Conservation (phyloP, 139 green algal genomes). For the Protoeuglena noctilucae region DNA sequence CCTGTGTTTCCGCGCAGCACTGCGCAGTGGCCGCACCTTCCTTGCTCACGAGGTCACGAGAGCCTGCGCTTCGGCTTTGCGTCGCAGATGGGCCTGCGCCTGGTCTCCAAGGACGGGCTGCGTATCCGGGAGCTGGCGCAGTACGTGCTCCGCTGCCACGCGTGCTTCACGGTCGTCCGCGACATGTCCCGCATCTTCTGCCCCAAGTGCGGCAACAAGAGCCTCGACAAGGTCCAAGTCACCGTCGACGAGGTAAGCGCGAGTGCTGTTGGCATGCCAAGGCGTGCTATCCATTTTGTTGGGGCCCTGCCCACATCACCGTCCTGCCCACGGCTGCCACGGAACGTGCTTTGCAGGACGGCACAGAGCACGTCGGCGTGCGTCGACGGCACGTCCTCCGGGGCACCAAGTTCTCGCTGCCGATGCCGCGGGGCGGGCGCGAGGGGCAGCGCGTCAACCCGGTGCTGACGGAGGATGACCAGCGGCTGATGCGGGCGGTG, state of each 20-base stretch:
- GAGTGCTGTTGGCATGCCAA: too few species aligned
- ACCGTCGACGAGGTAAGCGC: constrained; percentile 28
- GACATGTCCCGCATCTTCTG: constrained; percentile 72
- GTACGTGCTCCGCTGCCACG: constrained; percentile 61
- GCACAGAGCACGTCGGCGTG: constrained; percentile 58
- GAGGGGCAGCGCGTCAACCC: constrained; percentile 38
- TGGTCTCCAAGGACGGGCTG: constrained; percentile 55
- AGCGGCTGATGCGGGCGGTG: constrained; percentile 40
- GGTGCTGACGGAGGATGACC: constrained; percentile 77
- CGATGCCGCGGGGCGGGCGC: constrained; percentile 60
- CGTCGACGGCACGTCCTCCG: constrained; percentile 47
- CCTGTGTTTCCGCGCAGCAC: constrained; percentile 13
- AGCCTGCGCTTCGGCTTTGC: too few species aligned
- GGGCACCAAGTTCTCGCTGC: constrained; percentile 72
- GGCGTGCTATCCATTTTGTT: too few species aligned
- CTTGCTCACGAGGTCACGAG: too few species aligned
- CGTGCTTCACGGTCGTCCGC: constrained; percentile 31
- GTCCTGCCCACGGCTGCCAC: constrained; percentile 6
- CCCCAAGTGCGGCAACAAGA: constrained; percentile 76
- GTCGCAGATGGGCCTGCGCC: constrained; percentile 76
- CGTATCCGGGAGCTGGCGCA: constrained; percentile 42
- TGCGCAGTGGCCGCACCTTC: too few species aligned
- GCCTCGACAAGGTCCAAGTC: constrained; percentile 66
- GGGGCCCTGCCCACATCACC: too few species aligned
- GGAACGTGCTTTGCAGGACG: too few species aligned